A percentile compares a stretch with the other conserved stretches of the same genome.
Evolutionary conservation across 345 rosid species (phyloP).

Genomic region (Aethionema arabicum): DNA sequence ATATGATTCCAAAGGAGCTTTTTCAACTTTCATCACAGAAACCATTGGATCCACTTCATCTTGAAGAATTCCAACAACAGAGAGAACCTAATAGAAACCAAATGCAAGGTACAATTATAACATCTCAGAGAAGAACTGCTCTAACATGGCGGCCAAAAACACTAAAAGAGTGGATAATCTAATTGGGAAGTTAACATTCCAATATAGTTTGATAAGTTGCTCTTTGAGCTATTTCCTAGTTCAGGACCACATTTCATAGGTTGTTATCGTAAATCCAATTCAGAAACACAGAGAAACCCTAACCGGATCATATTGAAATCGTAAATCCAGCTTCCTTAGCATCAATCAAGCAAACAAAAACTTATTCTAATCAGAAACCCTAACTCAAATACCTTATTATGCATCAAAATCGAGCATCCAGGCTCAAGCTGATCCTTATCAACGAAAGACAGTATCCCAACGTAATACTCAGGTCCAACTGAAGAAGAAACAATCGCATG

Average conservation of each 20-base stretch:
- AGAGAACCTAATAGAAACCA: constrained; percentile 56
- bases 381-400: constrained; percentile 63
- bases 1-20: constrained; percentile 97
- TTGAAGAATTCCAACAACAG: constrained; percentile 95
- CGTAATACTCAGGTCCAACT: constrained; percentile 95
- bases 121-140: neutral
- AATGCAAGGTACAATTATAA: neutral
- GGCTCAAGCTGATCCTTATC: constrained; percentile 98
- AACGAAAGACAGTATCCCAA: constrained; percentile 87
- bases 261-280: too few species aligned
- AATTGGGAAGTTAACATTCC: neutral
- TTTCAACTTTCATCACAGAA: constrained; percentile 98
- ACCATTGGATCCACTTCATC: constrained; percentile 99
- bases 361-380: constrained; percentile 13
- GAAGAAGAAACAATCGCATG: constrained; percentile 93
- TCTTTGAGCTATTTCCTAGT: neutral
- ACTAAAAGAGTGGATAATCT: neutral
- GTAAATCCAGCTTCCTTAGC: neutral
- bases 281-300: constrained; percentile 5
- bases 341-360: neutral
- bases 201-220: neutral
- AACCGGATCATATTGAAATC: neutral
- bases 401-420: constrained; percentile 97
- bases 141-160: neutral
- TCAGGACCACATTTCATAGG: too few species aligned